Base-by-base conservation (phyloP, 352 stramenopile species). In the Phytophthora lateralis region DNA sequence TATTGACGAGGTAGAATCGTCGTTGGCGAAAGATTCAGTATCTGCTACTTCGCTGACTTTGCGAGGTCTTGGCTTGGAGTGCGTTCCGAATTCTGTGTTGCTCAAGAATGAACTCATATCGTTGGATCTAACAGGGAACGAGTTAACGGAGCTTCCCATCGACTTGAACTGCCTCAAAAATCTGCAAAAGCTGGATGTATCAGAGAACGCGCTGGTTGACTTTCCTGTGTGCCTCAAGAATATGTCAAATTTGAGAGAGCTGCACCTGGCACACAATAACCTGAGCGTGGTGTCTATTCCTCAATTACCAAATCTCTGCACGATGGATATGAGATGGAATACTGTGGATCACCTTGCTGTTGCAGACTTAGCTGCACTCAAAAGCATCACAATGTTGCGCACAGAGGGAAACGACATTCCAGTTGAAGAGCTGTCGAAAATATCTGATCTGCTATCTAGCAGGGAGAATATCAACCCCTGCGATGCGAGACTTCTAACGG, bases 181-280 rank as follows among this genome's bases (percentile, higher is more conserved):
- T 21, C 61, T 92, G 0, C 27, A 69, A 46, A 43, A 74, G 48
- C 66, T 92, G 11, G 63, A 85, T 45, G 53, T 79, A n/a, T 86
- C 83, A 21, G 71, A 87, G 47, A 92, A 92, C 34, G 60, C 77
- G 6, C 57, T 92, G 10, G 17, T 80, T 4, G 52, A 60, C 6
- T 55, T 92, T 12, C 80, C 81, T 29, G 32, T 45, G 2, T 43
- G 61, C 3, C 18, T 90, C 15, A 51, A 52, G 0, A 58, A 46
- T 17, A 37, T 92, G 14, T 18, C 38, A 3, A 43, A 68, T 12
- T 63, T 92, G 7, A 50, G 78, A 24, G 55, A 73, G 7, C 44
- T 90, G 12, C 62, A 65, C 10, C 44, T 85, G 9, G 66, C 79
- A 2, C 81, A 92, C 62, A 92, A 92, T 62, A 86, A 92, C 34